Conservation (phyloP, 345 rosid species). For the Salix koriyanagi region DNA sequence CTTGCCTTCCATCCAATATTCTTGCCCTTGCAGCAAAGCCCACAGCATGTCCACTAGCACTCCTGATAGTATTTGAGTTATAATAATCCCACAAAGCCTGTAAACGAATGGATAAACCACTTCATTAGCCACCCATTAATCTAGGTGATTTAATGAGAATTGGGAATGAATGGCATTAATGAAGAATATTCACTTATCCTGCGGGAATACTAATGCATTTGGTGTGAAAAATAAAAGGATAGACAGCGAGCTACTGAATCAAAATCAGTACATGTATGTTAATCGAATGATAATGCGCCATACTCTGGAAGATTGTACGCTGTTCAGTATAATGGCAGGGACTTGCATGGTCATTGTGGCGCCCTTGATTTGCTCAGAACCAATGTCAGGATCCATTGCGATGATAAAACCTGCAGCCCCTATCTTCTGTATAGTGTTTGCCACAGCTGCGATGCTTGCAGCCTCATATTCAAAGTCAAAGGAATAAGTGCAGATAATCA, state of each 20-base stretch:
- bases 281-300: background rate
- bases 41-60: constrained; percentile 26
- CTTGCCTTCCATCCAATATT: constrained; percentile 44
- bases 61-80: constrained; percentile 32
- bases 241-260: too few relatives aligned
- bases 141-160: background rate
- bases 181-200: background rate
- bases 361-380: constrained; percentile 31
- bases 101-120: background rate
- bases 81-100: constrained; percentile 50
- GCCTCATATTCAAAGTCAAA: constrained; percentile 35
- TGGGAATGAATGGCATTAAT: background rate
- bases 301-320: constrained; percentile 40
- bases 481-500: constrained; percentile 41
- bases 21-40: constrained; percentile 38
- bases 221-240: background rate
- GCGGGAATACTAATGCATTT: background rate
- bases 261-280: background rate
- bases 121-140: background rate
- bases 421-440: constrained; percentile 32
- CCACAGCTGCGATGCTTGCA: constrained; percentile 37
- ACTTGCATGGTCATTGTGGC: constrained; percentile 34
- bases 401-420: constrained; percentile 52
- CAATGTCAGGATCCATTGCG: constrained; percentile 38
- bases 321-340: constrained; percentile 42